Evolutionary conservation across 768 basidiomycete genomes (phyloP).

Genomic region (Amanita exitialis): DNA sequence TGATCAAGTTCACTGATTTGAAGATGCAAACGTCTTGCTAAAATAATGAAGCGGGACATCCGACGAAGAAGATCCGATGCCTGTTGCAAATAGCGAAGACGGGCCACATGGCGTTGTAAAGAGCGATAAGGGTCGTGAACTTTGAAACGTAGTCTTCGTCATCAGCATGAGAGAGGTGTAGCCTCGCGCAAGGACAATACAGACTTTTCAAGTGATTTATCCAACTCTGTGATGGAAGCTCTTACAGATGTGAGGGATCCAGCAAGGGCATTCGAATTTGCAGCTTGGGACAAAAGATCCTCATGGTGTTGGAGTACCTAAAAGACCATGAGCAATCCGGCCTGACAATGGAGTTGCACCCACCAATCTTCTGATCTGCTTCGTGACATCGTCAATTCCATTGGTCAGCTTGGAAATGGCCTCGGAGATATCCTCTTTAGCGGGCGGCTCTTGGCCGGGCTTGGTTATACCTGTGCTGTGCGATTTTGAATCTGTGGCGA

Average conservation of each 20-base stretch:
- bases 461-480: slow-evolving; percentile 22
- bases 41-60: slow-evolving; percentile 73
- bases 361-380: slow-evolving; percentile 81
- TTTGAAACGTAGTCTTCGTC: slow-evolving; percentile 66
- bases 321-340: slow-evolving; percentile 2
- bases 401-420: slow-evolving; percentile 82
- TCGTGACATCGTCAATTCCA: slow-evolving; percentile 86
- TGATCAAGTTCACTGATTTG: slow-evolving; percentile 73
- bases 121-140: slow-evolving; percentile 77
- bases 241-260: slow-evolving; percentile 60
- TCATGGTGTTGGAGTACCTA: slow-evolving; percentile 82
- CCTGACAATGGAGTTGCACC: slow-evolving; percentile 16
- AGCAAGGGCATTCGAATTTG: slow-evolving; percentile 60
- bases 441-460: slow-evolving; percentile 35
- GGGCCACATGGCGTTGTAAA: slow-evolving; percentile 57
- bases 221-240: slow-evolving; percentile 63
- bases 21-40: slow-evolving; percentile 71
- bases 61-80: slow-evolving; percentile 80
- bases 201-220: slow-evolving; percentile 69
- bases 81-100: slow-evolving; percentile 71
- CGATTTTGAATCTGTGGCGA: slow-evolving; percentile 22
- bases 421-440: slow-evolving; percentile 81
- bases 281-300: slow-evolving; percentile 72
- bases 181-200: slow-evolving; percentile 10
- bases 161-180: slow-evolving; percentile 11